These are phyloP conservation scores for Colletotrichum cuscutae DNA, from an alignment of 2,329 filamentous ascomycete species.

Conservation along the genomic window DNA sequence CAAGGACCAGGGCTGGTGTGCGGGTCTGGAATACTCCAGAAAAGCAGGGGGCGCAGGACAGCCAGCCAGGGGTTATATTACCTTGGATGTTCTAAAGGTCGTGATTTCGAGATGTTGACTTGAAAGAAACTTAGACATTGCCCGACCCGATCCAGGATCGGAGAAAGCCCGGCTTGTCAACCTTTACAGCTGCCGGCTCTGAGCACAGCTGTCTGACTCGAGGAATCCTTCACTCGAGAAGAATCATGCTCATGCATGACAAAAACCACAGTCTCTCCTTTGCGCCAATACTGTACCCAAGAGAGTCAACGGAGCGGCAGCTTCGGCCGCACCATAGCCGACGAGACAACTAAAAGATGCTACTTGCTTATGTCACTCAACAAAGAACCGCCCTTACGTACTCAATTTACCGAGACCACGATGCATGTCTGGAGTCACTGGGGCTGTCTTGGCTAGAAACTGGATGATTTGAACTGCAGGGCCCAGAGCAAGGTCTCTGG, in stretches of 20 bases:
- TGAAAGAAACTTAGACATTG: background rate
- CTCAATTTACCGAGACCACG: background rate
- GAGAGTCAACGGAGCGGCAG: background rate
- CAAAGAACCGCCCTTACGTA: background rate
- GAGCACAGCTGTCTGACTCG: too few species aligned
- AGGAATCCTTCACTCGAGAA: background rate
- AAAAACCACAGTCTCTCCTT: background rate
- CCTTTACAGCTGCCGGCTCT: background rate
- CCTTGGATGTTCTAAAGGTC: background rate
- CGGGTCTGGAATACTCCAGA: background rate
- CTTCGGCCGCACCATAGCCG: background rate
- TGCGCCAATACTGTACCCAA: background rate
- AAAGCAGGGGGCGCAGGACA: background rate
- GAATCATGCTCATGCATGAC: background rate
- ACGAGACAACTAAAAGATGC: background rate
- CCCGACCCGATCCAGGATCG: too few species aligned
- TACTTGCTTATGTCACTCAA: background rate
- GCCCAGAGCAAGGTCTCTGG: background rate
- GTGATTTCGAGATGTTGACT: background rate
- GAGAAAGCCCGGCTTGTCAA: too few species aligned
- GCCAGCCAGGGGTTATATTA: background rate
- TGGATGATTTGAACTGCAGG: background rate
- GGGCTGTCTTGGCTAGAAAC: background rate
- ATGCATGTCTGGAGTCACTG: background rate
- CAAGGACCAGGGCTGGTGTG: background rate